Conservation (phyloP, 164 flowering plant species). For the Piper betle region DNA sequence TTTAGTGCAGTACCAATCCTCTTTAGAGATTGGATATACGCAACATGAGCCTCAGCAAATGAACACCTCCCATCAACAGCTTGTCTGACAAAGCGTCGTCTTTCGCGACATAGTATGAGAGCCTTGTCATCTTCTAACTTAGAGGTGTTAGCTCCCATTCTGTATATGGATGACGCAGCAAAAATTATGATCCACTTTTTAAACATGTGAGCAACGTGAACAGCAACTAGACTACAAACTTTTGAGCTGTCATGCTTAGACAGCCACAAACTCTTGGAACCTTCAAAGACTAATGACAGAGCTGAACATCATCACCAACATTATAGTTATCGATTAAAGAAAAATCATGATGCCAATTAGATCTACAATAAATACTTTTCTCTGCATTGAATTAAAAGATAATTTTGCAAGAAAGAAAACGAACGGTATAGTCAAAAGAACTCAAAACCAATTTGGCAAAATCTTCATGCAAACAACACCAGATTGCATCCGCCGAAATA, state of each 20-base stretch:
- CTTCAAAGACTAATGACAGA: background rate
- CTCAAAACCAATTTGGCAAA: no score
- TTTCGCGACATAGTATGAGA: slow-evolving; percentile 68
- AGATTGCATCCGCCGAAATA: no score
- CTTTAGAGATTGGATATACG: slow-evolving; percentile 56
- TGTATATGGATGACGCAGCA: background rate
- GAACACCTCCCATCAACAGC: slow-evolving; percentile 85
- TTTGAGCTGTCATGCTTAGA: background rate
- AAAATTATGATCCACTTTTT: background rate
- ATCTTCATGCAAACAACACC: no score
- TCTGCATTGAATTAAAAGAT: no score
- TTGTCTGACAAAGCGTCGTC: slow-evolving; percentile 70
- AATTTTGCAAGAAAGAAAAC: no score
- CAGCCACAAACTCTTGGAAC: background rate
- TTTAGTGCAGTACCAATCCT: slow-evolving; percentile 52
- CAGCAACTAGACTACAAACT: no score
- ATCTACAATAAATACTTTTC: no score
- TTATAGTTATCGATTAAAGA: no score
- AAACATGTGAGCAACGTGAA: background rate
- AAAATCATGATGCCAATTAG: no score
- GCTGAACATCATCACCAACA: no score
- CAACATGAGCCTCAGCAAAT: slow-evolving; percentile 69
- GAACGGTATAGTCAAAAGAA: no score
- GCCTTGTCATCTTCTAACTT: slow-evolving; percentile 81
- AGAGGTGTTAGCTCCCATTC: slow-evolving; percentile 74